Evolutionary conservation across 2,329 filamentous ascomycete species (phyloP), one percentile per base, ranked within the genome.

Genomic region (Stagonosporopsis cucurbitacearum): DNA sequence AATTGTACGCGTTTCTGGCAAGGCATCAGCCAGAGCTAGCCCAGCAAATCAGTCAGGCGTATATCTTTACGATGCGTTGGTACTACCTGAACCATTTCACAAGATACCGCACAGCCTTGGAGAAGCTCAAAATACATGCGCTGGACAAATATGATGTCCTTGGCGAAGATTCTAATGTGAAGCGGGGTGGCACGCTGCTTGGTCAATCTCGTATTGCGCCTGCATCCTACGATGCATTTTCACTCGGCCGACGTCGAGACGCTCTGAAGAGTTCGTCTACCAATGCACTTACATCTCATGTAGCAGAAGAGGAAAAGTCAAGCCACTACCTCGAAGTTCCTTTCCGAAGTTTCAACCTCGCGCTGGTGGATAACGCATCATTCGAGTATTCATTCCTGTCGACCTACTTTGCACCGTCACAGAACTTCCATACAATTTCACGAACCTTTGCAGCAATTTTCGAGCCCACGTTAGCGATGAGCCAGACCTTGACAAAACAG

Each of bases 31-130:
- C 89, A 1, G 82, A 86, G n/a, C 85, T 99, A 6, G 92, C 91
- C 8, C 88, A 93, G 49, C 91, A 99, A 75, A 96, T 99, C 62
- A 88, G 88, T 8, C 89, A 92, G 72, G 95, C 96, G 3, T 99
- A 99, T 70, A 88, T 96, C 79, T 96, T 97, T 74, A 99, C 96
- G 0, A 99, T 99, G 92, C 87, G 92, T 49, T 99, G 95, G 95
- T 99, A 99, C 71, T 98, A 98, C 72, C 79, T 89, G 49, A 95
- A 90, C 63, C 91, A 97, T 73, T 99, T 99, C 71, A 87, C 86
- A 3, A 88, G 94, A 30, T 99, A 99, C 74, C 87, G 90, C 61
- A 87, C 88, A 65, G 88, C 95, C 0, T 81, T 99, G 6, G 88
- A 89, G 51, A 96, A 92, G 74, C 83, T 99, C 57, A 94, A 90